Base-by-base conservation (phyloP, 176 grass and related monocot genomes). In the Lolium multiflorum region DNA sequence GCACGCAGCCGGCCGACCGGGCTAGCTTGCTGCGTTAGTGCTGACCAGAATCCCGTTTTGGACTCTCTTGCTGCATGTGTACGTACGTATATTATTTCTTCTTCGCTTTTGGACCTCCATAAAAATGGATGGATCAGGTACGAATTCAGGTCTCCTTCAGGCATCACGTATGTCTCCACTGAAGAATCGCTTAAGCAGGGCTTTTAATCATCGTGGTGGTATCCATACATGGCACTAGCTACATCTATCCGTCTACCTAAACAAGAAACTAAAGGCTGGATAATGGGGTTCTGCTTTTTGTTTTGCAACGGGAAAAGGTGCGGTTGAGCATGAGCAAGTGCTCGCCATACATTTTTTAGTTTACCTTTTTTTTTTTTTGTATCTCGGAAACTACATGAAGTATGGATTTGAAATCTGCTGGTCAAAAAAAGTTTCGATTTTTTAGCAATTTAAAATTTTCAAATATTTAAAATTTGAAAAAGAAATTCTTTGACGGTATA, bases 21-120 rank as follows among this genome's bases (percentile, higher is more conserved):
- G 20, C 10, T 62, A n/a, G n/a, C 31, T 62, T 50, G 38, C 25
- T 69, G 88, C 44, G 59, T 81, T 74, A 38, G 65, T 90, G 80
- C 62, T 26, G 47, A 68, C 67, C 31, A 3, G 84, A 87, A 64
- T 38, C 6, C 12, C 56, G 28, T 55, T 77, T 54, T 21, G 46
- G 54, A 64, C 41, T 44, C 54, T 62, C 13, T 3, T 25, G 44
- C 10, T 20, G 46, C 6, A 2, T 24, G 58, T 52, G 16, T 68
- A 16, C n/a, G 43, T 14, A 6, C 9, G 55, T 49, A 13, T 67
- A 15, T 67, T 46, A n/a, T 47, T 47, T 24, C 44, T 8, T 9
- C n/a, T 11, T 50, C 22, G 46, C 71, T 74, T 74, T 60, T 60
- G 57, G 57, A 60, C 20, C 57, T 22, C 56, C 10, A 44, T 5